A percentile compares a stretch with the other conserved stretches of the same genome.
Evolutionary conservation across 257 asterid species (phyloP).

Genomic region (Lavandula angustifolia): DNA sequence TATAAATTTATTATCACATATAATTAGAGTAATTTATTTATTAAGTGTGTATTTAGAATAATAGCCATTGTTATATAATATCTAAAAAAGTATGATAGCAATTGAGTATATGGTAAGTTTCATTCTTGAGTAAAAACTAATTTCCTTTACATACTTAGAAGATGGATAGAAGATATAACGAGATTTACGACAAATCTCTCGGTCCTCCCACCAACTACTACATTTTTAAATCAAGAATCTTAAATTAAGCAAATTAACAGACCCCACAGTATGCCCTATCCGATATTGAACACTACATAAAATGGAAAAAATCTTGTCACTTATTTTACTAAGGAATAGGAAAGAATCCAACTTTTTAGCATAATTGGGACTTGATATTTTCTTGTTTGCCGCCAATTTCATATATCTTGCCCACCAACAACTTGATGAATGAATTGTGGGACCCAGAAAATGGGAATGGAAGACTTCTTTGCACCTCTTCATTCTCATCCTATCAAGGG

Average conservation of each 20-base stretch:
- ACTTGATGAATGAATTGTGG: not conserved
- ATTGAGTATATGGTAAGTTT: too few relatives aligned
- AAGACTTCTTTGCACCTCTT: slow-evolving; percentile 16
- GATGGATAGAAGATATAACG: too few relatives aligned
- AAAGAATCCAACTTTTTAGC: slow-evolving; percentile 25
- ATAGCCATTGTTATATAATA: too few relatives aligned
- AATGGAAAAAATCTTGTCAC: slow-evolving; percentile 11
- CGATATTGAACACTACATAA: not conserved
- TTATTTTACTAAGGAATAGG: slow-evolving; percentile 11
- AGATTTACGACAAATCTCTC: too few relatives aligned
- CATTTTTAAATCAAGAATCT: too few relatives aligned
- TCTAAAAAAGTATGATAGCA: too few relatives aligned
- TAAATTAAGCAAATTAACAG: not conserved
- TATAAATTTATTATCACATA: too few relatives aligned
- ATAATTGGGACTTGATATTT: slow-evolving; percentile 13
- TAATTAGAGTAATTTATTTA: too few relatives aligned
- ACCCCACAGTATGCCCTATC: slow-evolving; percentile 7
- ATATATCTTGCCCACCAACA: slow-evolving; percentile 9
- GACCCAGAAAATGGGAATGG: slow-evolving; percentile 36
- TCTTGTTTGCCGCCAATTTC: slow-evolving; percentile 36
- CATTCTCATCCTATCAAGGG: slow-evolving; percentile 48
- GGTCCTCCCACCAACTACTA: slow-evolving; percentile 3
- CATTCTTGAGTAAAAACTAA: too few relatives aligned
- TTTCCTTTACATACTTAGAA: too few relatives aligned
- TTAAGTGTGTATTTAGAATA: too few relatives aligned